phyloP scores from a whole-genome alignment of 345 rosid genomes.

The Fremontodendron californicum region DNA sequence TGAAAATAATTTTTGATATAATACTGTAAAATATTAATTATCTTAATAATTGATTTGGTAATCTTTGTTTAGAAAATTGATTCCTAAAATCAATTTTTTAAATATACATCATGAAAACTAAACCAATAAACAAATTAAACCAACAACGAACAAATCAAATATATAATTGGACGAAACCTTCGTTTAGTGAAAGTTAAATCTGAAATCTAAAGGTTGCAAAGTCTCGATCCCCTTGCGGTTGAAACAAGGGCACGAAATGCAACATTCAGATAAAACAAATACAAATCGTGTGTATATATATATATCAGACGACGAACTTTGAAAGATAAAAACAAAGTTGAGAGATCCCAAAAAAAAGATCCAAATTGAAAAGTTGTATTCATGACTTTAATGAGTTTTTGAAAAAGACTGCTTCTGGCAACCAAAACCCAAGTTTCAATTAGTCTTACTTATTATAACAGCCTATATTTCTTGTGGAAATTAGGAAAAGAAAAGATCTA shows the following conservation, averaged over 20 bases:
- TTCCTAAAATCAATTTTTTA: not conserved
- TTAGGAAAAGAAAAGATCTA: not conserved
- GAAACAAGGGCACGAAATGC: no score
- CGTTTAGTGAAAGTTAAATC: no score
- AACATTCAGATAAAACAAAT: no score
- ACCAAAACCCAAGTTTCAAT: not conserved
- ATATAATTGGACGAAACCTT: no score
- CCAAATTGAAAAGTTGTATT: conserved; percentile 21
- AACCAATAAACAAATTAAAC: no score
- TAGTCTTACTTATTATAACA: not conserved
- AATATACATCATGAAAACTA: no score
- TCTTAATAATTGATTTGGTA: not conserved
- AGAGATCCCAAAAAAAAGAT: conserved; percentile 9
- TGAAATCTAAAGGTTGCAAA: no score
- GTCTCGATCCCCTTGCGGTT: no score
- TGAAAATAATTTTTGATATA: not conserved
- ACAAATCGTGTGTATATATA: no score
- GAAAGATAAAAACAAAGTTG: conserved; percentile 15
- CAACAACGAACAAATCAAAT: no score
- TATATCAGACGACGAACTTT: not conserved
- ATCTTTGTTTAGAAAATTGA: not conserved
- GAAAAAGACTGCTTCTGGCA: conserved; percentile 23
- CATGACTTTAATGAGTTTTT: conserved; percentile 18
- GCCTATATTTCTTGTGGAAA: not conserved
- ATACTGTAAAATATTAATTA: not conserved